Evolutionary conservation across 805 yeast genomes (phyloP).

Genomic region (Yamadazyma takamatsuzukensis): DNA sequence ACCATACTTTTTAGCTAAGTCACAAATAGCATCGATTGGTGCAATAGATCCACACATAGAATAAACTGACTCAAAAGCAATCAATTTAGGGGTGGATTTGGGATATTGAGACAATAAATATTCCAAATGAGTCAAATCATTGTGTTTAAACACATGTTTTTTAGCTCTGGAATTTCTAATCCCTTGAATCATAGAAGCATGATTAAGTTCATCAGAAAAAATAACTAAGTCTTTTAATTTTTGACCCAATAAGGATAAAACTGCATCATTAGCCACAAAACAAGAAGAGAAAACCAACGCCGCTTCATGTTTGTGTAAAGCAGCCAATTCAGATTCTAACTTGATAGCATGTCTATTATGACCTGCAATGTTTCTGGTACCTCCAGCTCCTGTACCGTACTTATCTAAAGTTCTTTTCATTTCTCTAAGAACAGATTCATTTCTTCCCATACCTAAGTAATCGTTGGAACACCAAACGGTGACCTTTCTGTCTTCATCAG

Average conservation of each 20-base stretch:
- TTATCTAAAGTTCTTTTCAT: conserved; percentile 79
- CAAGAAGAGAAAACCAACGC: conserved; percentile 95
- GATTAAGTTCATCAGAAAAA: conserved; percentile 90
- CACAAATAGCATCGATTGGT: conserved; percentile 89
- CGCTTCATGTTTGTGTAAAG: conserved; percentile 90
- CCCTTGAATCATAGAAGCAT: conserved; percentile 97
- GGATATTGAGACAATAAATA: conserved; percentile 75
- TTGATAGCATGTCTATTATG: conserved; percentile 87
- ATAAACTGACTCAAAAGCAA: conserved; percentile 95
- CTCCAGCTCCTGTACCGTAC: conserved; percentile 99
- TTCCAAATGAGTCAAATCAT: conserved; percentile 83
- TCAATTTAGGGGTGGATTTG: conserved; percentile 82
- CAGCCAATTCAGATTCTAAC: conserved; percentile 83
- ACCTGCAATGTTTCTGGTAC: conserved; percentile 98
- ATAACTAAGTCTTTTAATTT: conserved; percentile 85
- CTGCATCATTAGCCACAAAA: conserved; percentile 95
- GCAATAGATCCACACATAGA: conserved; percentile 98
- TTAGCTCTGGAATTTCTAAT: conserved; percentile 84
- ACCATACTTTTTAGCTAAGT: conserved; percentile 95
- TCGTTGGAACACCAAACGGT: conserved; percentile 99
- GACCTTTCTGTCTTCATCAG: conserved; percentile 72
- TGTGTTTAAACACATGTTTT: conserved; percentile 90
- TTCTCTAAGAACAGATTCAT: conserved; percentile 63
- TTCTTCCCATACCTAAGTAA: conserved; percentile 91
- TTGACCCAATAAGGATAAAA: conserved; percentile 85